Conservation (phyloP, 176 grass and related monocot genomes). For the Cenchrus fungigraminus region DNA sequence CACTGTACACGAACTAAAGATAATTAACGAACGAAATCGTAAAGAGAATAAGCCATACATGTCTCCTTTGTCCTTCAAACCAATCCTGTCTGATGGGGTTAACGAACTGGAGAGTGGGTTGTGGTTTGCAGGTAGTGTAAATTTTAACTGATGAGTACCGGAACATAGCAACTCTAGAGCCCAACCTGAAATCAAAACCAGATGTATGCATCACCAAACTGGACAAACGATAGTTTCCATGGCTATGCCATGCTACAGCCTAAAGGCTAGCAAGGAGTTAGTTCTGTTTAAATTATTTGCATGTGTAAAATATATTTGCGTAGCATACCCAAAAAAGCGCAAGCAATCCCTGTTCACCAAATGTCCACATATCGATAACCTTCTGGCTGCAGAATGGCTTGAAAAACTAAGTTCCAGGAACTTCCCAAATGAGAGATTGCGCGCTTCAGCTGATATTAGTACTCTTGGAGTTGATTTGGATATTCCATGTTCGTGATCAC, state of each 20-base stretch:
- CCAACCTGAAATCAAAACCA: constrained; percentile 65
- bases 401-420: constrained; percentile 98
- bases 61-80: constrained; percentile 66
- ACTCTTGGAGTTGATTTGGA: constrained; percentile 79
- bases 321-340: constrained; percentile 95
- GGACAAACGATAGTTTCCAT: constrained; percentile 9
- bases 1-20: constrained; percentile 20
- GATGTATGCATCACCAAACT: constrained; percentile 24
- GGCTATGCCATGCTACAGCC: constrained; percentile 19
- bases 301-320: not conserved
- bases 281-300: constrained; percentile 29
- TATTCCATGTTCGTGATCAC: constrained; percentile 62
- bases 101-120: constrained; percentile 70
- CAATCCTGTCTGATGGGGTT: constrained; percentile 72
- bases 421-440: constrained; percentile 96
- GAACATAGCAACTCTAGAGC: constrained; percentile 92
- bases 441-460: constrained; percentile 76
- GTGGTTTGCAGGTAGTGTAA: constrained; percentile 89
- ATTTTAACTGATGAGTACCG: constrained; percentile 91
- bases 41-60: constrained; percentile 56
- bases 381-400: constrained; percentile 82
- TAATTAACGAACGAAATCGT: constrained; percentile 23
- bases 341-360: constrained; percentile 92
- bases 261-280: not conserved
- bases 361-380: constrained; percentile 93